Percentiles rank a stretch among this genome's conserved stretches.
These are phyloP conservation scores for Cercospora beticola DNA, from an alignment of 2,329 filamentous ascomycete species.

Conservation along the genomic window DNA sequence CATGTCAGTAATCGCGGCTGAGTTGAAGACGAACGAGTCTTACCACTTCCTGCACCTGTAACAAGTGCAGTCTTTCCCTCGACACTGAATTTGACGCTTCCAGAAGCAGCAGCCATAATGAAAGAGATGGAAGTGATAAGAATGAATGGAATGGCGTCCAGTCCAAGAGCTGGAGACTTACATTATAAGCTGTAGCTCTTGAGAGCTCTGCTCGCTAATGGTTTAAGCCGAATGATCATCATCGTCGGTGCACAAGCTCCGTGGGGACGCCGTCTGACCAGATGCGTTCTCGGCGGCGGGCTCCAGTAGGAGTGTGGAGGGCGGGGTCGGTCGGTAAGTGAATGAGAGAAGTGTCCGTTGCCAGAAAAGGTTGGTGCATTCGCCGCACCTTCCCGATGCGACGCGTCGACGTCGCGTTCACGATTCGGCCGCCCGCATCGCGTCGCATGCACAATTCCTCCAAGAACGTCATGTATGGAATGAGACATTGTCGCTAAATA, in stretches of 20 bases:
- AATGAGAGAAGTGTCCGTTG: background rate
- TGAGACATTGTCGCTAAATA: background rate
- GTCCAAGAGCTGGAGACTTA: background rate
- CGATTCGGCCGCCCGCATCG: background rate
- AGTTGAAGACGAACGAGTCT: background rate
- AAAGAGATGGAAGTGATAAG: background rate
- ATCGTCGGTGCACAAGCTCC: background rate
- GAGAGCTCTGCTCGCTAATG: background rate
- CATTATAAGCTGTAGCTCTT: background rate
- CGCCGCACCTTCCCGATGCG: slow-evolving; percentile 3
- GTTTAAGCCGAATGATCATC: background rate
- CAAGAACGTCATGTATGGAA: background rate
- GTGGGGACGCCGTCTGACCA: background rate
- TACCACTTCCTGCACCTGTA: slow-evolving; percentile 49
- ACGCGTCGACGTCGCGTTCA: slow-evolving; percentile 1
- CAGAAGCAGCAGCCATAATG: slow-evolving; percentile 27
- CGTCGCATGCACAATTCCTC: background rate
- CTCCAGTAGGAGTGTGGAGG: background rate
- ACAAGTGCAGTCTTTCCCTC: slow-evolving; percentile 50
- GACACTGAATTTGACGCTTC: slow-evolving; percentile 40
- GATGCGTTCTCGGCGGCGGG: background rate
- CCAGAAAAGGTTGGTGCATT: background rate
- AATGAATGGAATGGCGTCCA: background rate
- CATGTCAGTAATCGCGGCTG: background rate
- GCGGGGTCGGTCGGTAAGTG: slow-evolving; percentile 2